phyloP scores from a whole-genome alignment of 331 rosid genomes.

The Rhamnella rubrinervis region DNA sequence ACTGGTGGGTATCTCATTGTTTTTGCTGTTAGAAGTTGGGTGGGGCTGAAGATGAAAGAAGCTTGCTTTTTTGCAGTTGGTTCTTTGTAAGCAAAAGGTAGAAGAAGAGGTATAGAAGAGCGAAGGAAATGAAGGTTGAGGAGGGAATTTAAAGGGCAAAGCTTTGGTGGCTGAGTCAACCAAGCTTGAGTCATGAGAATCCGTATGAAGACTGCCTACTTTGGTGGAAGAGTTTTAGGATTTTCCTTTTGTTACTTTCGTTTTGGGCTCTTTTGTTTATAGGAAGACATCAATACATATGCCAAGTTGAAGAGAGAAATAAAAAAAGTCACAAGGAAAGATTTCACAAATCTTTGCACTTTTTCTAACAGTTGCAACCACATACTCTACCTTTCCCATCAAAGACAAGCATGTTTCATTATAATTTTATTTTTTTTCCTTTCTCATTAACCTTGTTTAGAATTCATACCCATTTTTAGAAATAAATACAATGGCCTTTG shows the following conservation, averaged over 20 bases:
- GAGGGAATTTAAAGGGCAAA: constrained; percentile 57
- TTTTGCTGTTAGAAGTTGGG: constrained; percentile 21
- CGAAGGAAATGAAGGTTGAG: constrained; percentile 38
- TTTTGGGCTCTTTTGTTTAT: constrained; percentile 41
- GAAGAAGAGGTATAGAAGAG: constrained; percentile 36
- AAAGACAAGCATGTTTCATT: constrained; percentile 42
- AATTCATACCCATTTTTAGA: constrained; percentile 49
- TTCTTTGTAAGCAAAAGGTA: constrained; percentile 32
- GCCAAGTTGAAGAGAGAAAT: constrained; percentile 54
- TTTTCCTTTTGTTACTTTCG: constrained; percentile 35
- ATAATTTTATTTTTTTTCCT: neutral
- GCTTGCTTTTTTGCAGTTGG: constrained; percentile 29
- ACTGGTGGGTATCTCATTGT: constrained; percentile 44
- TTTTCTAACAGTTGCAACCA: constrained; percentile 73
- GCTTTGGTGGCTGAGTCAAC: constrained; percentile 70
- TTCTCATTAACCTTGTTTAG: constrained; percentile 38
- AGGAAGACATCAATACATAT: constrained; percentile 44
- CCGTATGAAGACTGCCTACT: constrained; percentile 71
- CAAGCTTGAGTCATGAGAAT: constrained; percentile 56
- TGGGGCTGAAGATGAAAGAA: constrained; percentile 42
- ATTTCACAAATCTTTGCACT: constrained; percentile 80
- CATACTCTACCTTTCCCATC: constrained; percentile 46
- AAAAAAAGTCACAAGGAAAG: constrained; percentile 58
- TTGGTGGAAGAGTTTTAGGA: constrained; percentile 55
- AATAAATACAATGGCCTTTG: constrained; percentile 21